phyloP scores from a whole-genome alignment of 1,139 yeast genomes.

The Candida freyschussii region DNA sequence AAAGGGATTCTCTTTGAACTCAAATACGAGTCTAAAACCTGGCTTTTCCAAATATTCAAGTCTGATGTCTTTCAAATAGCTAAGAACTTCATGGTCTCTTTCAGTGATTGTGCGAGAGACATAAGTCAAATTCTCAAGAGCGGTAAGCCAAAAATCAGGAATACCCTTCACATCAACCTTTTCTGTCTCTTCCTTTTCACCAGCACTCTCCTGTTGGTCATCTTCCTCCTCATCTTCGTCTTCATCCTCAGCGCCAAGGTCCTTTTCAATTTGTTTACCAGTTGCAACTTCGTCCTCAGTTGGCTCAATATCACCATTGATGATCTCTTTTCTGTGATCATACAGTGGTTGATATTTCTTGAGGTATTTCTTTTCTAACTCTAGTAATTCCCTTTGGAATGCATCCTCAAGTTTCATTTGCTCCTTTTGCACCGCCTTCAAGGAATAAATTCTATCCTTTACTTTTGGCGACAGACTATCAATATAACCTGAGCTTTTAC shows the following conservation, averaged over 20 bases:
- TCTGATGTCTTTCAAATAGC: constrained; percentile 62
- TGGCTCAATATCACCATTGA: constrained; percentile 74
- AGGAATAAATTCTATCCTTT: constrained; percentile 72
- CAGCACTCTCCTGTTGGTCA: constrained; percentile 43
- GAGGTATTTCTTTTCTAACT: constrained; percentile 77
- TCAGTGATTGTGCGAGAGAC: constrained; percentile 85
- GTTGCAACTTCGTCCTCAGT: constrained; percentile 68
- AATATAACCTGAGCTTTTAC: constrained; percentile 83
- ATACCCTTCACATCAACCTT: constrained; percentile 59
- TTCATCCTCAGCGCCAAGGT: constrained; percentile 34
- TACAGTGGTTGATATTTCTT: constrained; percentile 73
- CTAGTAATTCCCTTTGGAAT: constrained; percentile 84
- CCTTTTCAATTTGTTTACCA: constrained; percentile 61
- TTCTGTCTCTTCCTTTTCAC: constrained; percentile 41
- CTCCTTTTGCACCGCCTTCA: constrained; percentile 78
- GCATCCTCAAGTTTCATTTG: constrained; percentile 84
- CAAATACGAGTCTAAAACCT: constrained; percentile 84
- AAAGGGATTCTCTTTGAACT: constrained; percentile 71
- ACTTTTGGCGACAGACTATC: constrained; percentile 71
- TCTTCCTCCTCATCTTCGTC: constrained; percentile 39
- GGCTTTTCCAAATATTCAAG: constrained; percentile 78
- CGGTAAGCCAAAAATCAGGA: constrained; percentile 96
- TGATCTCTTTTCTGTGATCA: constrained; percentile 65
- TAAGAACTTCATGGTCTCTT: constrained; percentile 82
- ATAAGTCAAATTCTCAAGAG: constrained; percentile 79